Evolutionary conservation across 2,329 filamentous ascomycete genomes (phyloP).

Genomic region (Alternaria brassicicola): DNA sequence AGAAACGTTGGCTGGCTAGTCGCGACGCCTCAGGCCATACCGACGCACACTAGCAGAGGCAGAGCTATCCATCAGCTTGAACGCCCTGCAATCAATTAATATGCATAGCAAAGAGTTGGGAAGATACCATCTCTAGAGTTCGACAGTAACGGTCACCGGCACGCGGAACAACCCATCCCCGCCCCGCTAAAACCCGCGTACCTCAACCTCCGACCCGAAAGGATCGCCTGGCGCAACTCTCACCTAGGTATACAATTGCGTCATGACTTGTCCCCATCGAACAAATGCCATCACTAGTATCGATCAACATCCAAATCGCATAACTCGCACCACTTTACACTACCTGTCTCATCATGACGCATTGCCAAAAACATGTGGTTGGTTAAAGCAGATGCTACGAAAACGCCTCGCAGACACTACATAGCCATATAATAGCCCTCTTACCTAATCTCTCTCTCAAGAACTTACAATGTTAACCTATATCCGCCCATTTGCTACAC

Average conservation of each 20-base stretch:
- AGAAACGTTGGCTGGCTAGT: background rate
- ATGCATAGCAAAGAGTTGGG: background rate
- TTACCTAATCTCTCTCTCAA: background rate
- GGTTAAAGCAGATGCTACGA: slow-evolving; percentile 3
- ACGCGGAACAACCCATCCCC: background rate
- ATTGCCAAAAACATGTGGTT: slow-evolving; percentile 9
- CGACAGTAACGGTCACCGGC: background rate
- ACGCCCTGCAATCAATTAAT: no score
- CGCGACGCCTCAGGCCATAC: background rate
- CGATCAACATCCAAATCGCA: slow-evolving; percentile 4
- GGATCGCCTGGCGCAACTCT: slow-evolving; percentile 13
- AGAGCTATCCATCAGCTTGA: background rate
- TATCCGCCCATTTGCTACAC: slow-evolving; percentile 23
- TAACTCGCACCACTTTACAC: background rate
- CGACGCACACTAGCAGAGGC: background rate
- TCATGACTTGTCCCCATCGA: slow-evolving; percentile 35
- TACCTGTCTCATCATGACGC: slow-evolving; percentile 18
- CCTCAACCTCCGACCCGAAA: background rate
- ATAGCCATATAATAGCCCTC: slow-evolving; percentile 8
- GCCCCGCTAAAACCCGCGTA: slow-evolving; percentile 8
- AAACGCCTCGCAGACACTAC: background rate
- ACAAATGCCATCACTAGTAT: slow-evolving; percentile 5
- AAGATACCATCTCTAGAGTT: background rate
- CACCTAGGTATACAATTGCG: slow-evolving; percentile 24
- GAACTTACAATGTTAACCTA: slow-evolving; percentile 15